These are phyloP conservation scores for Cucurbita maxima DNA, from an alignment of 306 rosid species.

Conservation along the genomic window DNA sequence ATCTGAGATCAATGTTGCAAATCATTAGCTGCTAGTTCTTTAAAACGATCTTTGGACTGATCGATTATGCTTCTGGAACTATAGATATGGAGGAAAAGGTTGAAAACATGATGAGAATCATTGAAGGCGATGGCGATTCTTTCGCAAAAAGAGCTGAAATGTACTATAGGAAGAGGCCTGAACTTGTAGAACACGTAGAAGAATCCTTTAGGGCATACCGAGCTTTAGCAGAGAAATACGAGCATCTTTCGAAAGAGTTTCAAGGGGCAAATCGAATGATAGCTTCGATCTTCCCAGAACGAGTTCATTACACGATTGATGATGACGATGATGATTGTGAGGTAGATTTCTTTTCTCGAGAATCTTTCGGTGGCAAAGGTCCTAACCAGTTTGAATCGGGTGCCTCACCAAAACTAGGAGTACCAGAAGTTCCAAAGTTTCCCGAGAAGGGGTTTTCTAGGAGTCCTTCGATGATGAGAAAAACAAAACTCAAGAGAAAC, in stretches of 20 bases:
- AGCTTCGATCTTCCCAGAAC: conserved; percentile 62
- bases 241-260: conserved; percentile 60
- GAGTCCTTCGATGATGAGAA: conserved; percentile 41
- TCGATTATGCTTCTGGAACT: conserved; percentile 3
- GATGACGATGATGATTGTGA: conserved; percentile 46
- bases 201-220: conserved; percentile 64
- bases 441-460: conserved; percentile 31
- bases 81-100: conserved; percentile 89
- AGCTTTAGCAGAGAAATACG: conserved; percentile 69
- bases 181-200: conserved; percentile 51
- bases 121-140: conserved; percentile 65
- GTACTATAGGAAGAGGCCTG: conserved; percentile 80
- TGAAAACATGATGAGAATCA: conserved; percentile 37
- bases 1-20: background rate
- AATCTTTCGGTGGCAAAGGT: conserved; percentile 15
- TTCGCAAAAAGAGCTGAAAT: conserved; percentile 85
- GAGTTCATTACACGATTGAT: conserved; percentile 47
- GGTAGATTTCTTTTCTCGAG: conserved; percentile 20
- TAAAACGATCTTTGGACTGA: background rate
- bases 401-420: conserved; percentile 11
- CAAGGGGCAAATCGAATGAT: conserved; percentile 87
- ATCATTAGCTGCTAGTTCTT: background rate
- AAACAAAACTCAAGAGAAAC: conserved; percentile 18
- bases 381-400: conserved; percentile 1
- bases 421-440: conserved; percentile 46